A percentile compares a stretch with the other conserved stretches of the same genome.
These are phyloP conservation scores for Kwoniella sp. DNA, from an alignment of 768 basidiomycete genomes.

Conservation along the genomic window DNA sequence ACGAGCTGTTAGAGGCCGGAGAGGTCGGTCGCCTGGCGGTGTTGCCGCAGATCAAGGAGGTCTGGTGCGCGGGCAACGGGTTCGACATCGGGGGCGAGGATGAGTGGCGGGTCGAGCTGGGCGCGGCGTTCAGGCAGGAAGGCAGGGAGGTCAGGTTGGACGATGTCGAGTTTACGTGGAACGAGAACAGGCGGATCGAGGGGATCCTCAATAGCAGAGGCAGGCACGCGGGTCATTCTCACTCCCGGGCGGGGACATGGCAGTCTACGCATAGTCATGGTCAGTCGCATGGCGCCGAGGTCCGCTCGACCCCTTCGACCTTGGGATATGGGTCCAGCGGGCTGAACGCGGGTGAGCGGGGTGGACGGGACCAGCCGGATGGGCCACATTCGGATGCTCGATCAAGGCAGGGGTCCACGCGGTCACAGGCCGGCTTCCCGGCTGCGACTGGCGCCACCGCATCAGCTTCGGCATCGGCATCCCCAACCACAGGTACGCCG, in stretches of 20 bases:
- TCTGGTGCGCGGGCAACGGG: constrained; percentile 78
- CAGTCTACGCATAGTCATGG: background rate
- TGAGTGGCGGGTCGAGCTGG: constrained; percentile 70
- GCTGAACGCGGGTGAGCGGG: too few species aligned
- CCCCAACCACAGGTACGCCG: background rate
- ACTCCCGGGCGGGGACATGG: background rate
- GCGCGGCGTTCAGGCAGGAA: constrained; percentile 78
- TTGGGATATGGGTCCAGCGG: background rate
- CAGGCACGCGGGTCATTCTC: background rate
- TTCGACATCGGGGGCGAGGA: constrained; percentile 59
- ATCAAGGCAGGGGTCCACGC: background rate
- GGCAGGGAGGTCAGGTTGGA: constrained; percentile 70
- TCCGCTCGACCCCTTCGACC: background rate
- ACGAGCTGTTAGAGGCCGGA: constrained; percentile 72
- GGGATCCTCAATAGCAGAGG: constrained; percentile 12
- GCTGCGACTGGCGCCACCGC: background rate
- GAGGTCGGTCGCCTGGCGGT: constrained; percentile 78
- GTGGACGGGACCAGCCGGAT: background rate
- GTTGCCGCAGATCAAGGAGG: constrained; percentile 70
- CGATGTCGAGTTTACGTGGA: constrained; percentile 53
- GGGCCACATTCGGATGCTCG: background rate
- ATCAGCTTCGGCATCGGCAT: background rate
- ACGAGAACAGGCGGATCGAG: constrained; percentile 38
- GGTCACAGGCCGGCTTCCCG: background rate
- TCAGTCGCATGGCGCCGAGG: background rate